Conservation (phyloP, 164 flowering plant genomes). For the Vitis rotundifolia region DNA sequence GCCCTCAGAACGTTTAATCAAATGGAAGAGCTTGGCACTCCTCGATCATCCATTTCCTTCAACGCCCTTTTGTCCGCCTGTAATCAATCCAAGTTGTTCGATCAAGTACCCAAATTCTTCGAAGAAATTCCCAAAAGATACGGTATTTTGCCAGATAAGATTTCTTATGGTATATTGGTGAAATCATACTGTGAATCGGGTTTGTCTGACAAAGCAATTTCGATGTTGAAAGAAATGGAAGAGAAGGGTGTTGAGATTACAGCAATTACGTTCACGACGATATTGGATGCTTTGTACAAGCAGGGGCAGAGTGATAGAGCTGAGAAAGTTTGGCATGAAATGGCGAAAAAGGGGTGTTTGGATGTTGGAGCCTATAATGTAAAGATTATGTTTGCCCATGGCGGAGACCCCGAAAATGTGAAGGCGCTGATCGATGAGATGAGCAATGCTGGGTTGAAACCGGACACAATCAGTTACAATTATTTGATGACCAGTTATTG, state of each 20-base stretch:
- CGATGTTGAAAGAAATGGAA: conserved; percentile 56
- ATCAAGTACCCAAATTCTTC: conserved; percentile 51
- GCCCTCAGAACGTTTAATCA: conserved; percentile 61
- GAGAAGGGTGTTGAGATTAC: conserved; percentile 52
- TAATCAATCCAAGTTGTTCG: conserved; percentile 37
- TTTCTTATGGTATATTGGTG: conserved; percentile 65
- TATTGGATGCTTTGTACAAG: conserved; percentile 58
- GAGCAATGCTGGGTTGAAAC: conserved; percentile 50
- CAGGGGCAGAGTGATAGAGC: conserved; percentile 55
- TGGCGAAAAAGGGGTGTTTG: conserved; percentile 51
- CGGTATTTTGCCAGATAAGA: conserved; percentile 51
- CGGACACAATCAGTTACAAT: conserved; percentile 65
- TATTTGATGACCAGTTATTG: conserved; percentile 60
- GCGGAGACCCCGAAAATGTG: conserved; percentile 45
- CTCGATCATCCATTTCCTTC: conserved; percentile 61
- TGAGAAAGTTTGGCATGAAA: conserved; percentile 62
- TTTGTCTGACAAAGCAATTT: conserved; percentile 40
- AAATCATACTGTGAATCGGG: conserved; percentile 63
- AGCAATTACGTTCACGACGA: conserved; percentile 50
- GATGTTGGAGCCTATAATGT: conserved; percentile 80
- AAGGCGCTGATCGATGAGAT: conserved; percentile 69
- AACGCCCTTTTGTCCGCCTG: conserved; percentile 71
- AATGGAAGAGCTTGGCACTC: conserved; percentile 69
- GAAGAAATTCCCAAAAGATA: conserved; percentile 47
- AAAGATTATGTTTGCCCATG: conserved; percentile 42